phyloP scores from a whole-genome alignment of 495 filamentous ascomycete genomes.

The Neurospora sp. region DNA sequence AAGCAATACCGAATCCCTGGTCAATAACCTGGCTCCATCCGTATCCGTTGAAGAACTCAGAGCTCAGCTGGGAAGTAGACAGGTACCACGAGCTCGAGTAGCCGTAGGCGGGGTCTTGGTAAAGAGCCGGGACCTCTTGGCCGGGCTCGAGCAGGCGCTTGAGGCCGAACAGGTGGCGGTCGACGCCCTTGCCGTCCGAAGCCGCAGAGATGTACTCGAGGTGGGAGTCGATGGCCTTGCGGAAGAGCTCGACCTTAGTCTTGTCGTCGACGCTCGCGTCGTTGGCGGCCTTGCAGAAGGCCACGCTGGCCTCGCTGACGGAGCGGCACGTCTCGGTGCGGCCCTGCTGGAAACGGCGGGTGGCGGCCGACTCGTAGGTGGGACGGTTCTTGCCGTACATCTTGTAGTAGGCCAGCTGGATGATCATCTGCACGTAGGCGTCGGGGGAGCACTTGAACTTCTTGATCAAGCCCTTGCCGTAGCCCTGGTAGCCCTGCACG shows the following conservation, averaged over 20 bases:
- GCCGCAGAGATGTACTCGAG: slow-evolving; percentile 84
- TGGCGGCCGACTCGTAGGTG: slow-evolving; percentile 95
- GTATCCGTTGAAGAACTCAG: slow-evolving; percentile 98
- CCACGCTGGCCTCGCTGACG: slow-evolving; percentile 84
- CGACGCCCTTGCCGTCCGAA: slow-evolving; percentile 84
- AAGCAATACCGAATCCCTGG: slow-evolving; percentile 92
- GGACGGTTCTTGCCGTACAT: slow-evolving; percentile 98
- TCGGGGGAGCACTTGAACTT: slow-evolving; percentile 98
- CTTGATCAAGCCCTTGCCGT: slow-evolving; percentile 98
- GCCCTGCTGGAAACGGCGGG: slow-evolving; percentile 88
- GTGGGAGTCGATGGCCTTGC: slow-evolving; percentile 70
- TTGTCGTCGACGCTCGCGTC: slow-evolving; percentile 51
- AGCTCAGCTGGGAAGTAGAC: slow-evolving; percentile 79
- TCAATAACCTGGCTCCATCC: slow-evolving; percentile 99
- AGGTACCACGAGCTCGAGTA: slow-evolving; percentile 89
- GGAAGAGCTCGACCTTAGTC: slow-evolving; percentile 62
- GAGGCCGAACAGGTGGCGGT: slow-evolving; percentile 92
- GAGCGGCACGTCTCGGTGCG: slow-evolving; percentile 93
- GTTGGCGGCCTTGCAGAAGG: slow-evolving; percentile 80
- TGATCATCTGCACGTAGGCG: slow-evolving; percentile 96
- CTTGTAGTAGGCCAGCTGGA: slow-evolving; percentile 97
- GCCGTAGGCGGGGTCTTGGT: slow-evolving; percentile 71
- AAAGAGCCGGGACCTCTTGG: slow-evolving; percentile 73
- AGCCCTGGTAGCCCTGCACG: slow-evolving; percentile 92
- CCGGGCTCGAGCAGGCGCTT: slow-evolving; percentile 81